phyloP scores from a whole-genome alignment of 73 alveolate species.

The Paramecium caudatum region DNA sequence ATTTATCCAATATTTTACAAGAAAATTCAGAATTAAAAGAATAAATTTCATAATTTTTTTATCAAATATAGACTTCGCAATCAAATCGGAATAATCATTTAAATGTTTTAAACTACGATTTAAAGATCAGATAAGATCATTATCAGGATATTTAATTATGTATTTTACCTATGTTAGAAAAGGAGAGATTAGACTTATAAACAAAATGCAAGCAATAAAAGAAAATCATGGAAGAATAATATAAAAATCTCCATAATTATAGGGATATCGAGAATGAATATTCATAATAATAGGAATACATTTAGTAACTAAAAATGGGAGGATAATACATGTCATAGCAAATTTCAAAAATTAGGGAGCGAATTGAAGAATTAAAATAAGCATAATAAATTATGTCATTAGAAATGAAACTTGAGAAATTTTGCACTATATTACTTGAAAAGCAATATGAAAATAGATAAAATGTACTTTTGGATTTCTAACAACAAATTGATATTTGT shows the following conservation, averaged over 20 bases:
- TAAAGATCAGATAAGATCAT: not conserved
- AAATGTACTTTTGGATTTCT: not conserved
- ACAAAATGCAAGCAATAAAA: not conserved
- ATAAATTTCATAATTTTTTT: not conserved
- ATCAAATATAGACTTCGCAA: not conserved
- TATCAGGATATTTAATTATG: not conserved
- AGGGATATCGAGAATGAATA: not conserved
- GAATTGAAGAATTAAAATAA: not conserved
- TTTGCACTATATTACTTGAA: not conserved
- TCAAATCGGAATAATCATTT: not conserved
- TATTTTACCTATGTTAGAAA: not conserved
- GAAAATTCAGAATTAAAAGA: not conserved
- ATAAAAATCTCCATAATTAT: not conserved
- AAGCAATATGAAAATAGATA: not conserved
- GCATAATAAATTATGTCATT: not conserved
- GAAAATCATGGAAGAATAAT: not conserved
- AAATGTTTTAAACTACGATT: slow-evolving; percentile 1
- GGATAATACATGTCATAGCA: not conserved
- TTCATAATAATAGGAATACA: not conserved
- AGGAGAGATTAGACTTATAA: not conserved
- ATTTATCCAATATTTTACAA: not conserved
- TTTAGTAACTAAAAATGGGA: not conserved
- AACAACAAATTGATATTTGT: not conserved
- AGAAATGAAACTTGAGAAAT: not conserved
- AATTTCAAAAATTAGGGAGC: not conserved